phyloP scores from a whole-genome alignment of 345 rosid species.

The Anastatica hierochuntica region DNA sequence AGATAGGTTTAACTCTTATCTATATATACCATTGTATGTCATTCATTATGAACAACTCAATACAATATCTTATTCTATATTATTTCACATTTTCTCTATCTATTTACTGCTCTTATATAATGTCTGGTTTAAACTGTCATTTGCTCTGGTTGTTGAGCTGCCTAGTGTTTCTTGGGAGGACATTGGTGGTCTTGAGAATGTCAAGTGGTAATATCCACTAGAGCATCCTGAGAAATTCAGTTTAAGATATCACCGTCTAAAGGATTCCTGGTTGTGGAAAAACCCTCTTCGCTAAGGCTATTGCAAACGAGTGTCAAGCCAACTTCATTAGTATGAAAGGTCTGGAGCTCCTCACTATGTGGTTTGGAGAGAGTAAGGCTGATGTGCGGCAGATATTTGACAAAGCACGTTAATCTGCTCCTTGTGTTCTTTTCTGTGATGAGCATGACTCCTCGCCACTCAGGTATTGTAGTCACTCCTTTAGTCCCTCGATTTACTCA shows the following conservation, averaged over 20 bases:
- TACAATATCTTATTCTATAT: too few species aligned
- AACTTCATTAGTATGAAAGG: slow-evolving; percentile 69
- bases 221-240: slow-evolving; percentile 74
- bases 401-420: slow-evolving; percentile 62
- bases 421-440: slow-evolving; percentile 70
- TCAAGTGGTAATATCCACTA: slow-evolving; percentile 68
- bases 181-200: slow-evolving; percentile 65
- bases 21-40: too few species aligned
- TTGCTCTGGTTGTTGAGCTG: slow-evolving; percentile 47
- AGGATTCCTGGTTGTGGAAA: slow-evolving; percentile 65
- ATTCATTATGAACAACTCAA: too few species aligned
- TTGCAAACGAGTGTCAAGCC: slow-evolving; percentile 65
- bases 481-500: background rate
- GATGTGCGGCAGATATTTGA: slow-evolving; percentile 66
- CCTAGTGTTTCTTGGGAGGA: slow-evolving; percentile 66
- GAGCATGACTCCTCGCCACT: slow-evolving; percentile 72
- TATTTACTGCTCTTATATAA: background rate
- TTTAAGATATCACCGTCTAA: slow-evolving; percentile 76
- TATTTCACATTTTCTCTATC: too few species aligned
- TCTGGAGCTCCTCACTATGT: slow-evolving; percentile 66
- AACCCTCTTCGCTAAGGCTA: slow-evolving; percentile 59
- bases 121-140: background rate
- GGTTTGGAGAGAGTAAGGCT: slow-evolving; percentile 78
- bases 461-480: slow-evolving; percentile 45
- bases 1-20: too few species aligned